Evolutionary conservation across 1,284 basidiomycete species (phyloP).

Genomic region (Rhodotorula sp.): DNA sequence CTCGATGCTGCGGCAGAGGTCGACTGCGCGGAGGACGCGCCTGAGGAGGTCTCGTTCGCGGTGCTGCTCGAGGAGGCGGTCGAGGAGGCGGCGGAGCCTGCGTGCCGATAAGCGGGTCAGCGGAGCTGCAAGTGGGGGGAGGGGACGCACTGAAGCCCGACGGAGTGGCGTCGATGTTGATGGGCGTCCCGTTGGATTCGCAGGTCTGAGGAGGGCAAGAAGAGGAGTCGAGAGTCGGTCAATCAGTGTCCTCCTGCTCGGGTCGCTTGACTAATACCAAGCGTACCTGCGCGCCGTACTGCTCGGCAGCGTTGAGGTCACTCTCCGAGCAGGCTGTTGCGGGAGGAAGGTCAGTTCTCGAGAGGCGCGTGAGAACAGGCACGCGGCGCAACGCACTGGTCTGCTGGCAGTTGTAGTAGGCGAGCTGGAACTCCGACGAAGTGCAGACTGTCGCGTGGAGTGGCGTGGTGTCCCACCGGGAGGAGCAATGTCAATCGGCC

Average conservation of each 20-base stretch:
- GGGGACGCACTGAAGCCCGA: slow-evolving; percentile 20
- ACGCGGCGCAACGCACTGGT: slow-evolving; percentile 13
- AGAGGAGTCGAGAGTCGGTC: not conserved
- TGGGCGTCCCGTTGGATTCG: slow-evolving; percentile 24
- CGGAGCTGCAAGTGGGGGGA: not conserved
- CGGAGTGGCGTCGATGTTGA: slow-evolving; percentile 26
- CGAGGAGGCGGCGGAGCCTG: slow-evolving; percentile 3
- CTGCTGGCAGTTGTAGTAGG: slow-evolving; percentile 20
- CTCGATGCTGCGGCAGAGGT: not conserved
- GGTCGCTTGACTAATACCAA: not conserved
- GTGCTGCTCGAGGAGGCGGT: slow-evolving; percentile 1
- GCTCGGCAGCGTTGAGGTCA: slow-evolving; percentile 21
- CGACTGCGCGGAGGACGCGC: not conserved
- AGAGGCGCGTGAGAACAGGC: not conserved
- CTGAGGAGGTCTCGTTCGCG: not conserved
- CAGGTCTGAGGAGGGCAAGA: not conserved
- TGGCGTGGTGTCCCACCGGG: too few species aligned
- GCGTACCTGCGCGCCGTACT: slow-evolving; percentile 19
- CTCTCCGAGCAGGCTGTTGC: slow-evolving; percentile 25
- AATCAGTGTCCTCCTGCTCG: too few species aligned
- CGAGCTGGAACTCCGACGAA: slow-evolving; percentile 17
- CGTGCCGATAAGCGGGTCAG: not conserved
- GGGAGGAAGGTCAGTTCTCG: not conserved
- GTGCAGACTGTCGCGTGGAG: slow-evolving; percentile 17
- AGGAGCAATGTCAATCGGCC: not conserved